Percentiles rank a stretch among this genome's conserved stretches.
phyloP scores from a whole-genome alignment of 805 yeast species.

The Candida yuanshanica region DNA sequence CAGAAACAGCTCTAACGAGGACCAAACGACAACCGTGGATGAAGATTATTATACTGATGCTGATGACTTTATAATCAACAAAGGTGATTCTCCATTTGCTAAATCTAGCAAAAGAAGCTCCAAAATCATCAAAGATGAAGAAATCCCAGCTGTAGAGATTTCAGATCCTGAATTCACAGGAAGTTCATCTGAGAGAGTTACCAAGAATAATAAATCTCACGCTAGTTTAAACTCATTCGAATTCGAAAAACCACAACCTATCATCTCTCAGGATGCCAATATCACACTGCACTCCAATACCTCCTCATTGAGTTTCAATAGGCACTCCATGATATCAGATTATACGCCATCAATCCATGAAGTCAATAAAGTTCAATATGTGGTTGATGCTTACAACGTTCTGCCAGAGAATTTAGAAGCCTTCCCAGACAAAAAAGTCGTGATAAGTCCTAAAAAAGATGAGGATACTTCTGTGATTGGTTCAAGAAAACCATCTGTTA shows the following conservation, averaged over 20 bases:
- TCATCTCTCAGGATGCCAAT: neutral
- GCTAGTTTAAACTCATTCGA: neutral
- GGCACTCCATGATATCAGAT: slow-evolving; percentile 23
- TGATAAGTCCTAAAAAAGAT: neutral
- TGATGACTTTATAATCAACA: slow-evolving; percentile 12
- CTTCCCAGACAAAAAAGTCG: neutral
- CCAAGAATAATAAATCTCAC: neutral
- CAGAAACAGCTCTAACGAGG: neutral
- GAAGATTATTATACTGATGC: slow-evolving; percentile 9
- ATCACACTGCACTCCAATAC: neutral
- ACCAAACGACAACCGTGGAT: neutral
- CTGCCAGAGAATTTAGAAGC: neutral
- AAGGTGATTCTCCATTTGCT: neutral
- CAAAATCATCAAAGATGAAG: neutral
- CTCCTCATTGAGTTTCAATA: slow-evolving; percentile 1
- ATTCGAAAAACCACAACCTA: neutral
- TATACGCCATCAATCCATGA: slow-evolving; percentile 24
- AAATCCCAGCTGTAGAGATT: neutral
- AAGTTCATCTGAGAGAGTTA: neutral
- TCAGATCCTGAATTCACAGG: neutral
- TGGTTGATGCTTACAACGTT: slow-evolving; percentile 10
- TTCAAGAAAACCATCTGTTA: slow-evolving; percentile 1
- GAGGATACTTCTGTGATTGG: slow-evolving; percentile 6
- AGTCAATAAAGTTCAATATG: slow-evolving; percentile 15
- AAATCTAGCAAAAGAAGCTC: neutral